These are phyloP conservation scores for Xerocomus nothofagi DNA, from an alignment of 1,284 basidiomycete genomes.

Conservation along the genomic window DNA sequence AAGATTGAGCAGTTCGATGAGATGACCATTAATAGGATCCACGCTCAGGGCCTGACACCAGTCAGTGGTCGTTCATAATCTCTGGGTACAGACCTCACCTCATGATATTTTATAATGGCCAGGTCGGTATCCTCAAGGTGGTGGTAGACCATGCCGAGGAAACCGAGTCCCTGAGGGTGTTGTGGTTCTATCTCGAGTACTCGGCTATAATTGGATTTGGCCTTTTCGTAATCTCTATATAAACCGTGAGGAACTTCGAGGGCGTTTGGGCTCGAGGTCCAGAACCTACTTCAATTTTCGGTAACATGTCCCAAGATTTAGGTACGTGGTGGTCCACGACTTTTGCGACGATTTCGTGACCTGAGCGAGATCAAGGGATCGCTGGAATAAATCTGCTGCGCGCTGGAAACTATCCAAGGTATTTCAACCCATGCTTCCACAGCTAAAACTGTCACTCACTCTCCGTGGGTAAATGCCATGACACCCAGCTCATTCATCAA, in stretches of 20 bases:
- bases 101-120: slow-evolving; percentile 87
- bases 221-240: slow-evolving; percentile 65
- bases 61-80: slow-evolving; percentile 12
- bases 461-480: slow-evolving; percentile 82
- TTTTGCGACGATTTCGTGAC: slow-evolving; percentile 82
- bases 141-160: slow-evolving; percentile 83
- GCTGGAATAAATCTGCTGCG: slow-evolving; percentile 71
- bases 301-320: slow-evolving; percentile 88
- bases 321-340: slow-evolving; percentile 84
- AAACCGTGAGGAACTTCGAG: slow-evolving; percentile 12
- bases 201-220: slow-evolving; percentile 68
- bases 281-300: slow-evolving; percentile 70
- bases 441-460: slow-evolving; percentile 51
- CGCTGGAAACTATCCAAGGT: slow-evolving; percentile 49
- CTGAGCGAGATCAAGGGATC: slow-evolving; percentile 72
- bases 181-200: slow-evolving; percentile 83
- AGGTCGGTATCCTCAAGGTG: slow-evolving; percentile 69
- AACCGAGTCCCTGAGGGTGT: slow-evolving; percentile 75
- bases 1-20: slow-evolving; percentile 83
- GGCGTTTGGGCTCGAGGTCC: background rate
- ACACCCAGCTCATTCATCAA: slow-evolving; percentile 93
- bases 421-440: slow-evolving; percentile 5
- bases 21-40: slow-evolving; percentile 82
- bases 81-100: slow-evolving; percentile 48
- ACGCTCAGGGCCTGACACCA: slow-evolving; percentile 70